A percentile compares a stretch with the other conserved stretches of the same genome.
Conservation (phyloP, 2,329 filamentous ascomycete species). For the Colletotrichum sp. region DNA sequence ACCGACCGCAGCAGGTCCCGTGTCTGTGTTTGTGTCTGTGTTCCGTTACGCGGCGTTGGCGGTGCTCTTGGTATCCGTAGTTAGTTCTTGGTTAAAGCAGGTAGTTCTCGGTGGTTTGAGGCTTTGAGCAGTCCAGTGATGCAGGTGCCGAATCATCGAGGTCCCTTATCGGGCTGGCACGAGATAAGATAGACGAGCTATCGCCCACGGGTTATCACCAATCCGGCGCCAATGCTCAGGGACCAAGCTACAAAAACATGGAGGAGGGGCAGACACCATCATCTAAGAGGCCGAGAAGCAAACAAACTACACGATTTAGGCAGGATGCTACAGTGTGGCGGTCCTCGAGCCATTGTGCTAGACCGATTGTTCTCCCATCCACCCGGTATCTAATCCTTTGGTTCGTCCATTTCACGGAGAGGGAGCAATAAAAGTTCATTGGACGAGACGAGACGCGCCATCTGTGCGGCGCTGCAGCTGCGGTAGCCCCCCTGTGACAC, state of each 20-base stretch:
- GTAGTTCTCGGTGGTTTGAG: not conserved
- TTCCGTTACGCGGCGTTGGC: not conserved
- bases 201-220: not conserved
- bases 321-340: not conserved
- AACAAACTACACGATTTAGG: not conserved
- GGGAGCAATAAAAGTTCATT: not conserved
- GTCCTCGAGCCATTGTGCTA: not conserved
- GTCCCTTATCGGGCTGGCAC: not conserved
- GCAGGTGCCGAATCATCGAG: not conserved
- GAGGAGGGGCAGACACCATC: not conserved
- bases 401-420: not conserved
- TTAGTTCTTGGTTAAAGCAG: not conserved
- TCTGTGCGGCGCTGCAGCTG: slow-evolving; percentile 7
- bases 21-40: not conserved
- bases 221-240: not conserved
- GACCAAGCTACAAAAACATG: not conserved
- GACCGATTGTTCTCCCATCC: not conserved
- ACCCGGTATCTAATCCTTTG: not conserved
- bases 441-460: slow-evolving; percentile 8
- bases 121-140: not conserved
- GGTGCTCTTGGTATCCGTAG: not conserved
- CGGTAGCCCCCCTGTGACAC: not conserved
- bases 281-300: not conserved
- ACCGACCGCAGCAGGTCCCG: not conserved
- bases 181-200: not conserved